Base-by-base conservation (phyloP, 208 protist genomes). In the Leptomonas pyrrhocoris region DNA sequence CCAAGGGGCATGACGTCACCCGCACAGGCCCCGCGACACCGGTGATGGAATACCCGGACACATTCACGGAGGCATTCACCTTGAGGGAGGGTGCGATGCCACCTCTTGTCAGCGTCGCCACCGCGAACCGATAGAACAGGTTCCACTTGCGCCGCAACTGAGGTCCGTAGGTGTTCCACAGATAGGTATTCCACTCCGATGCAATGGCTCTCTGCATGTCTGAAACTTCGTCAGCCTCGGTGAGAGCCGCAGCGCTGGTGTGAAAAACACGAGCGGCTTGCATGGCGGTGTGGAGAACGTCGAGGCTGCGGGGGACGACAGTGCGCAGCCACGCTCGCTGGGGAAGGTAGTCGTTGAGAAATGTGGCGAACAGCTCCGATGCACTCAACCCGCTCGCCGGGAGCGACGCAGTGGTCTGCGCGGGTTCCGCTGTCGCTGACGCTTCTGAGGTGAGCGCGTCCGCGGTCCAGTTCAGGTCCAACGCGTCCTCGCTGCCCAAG, bases 271-370 rank as follows among this genome's bases (percentile, higher is more conserved):
- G n/a, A 3, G 56, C 56, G 30, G 56, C 38, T 25, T 66, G 63
- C 43, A 30, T 31, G 1, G 71, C 71, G 27, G 54, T 54, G 34
- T n/a, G 2, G 21, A 77, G 54, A 12, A 60, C 38, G 57, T 71
- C 71, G n/a, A 70, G 19, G 0, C 28, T 19, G 49, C 63, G 71
- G n/a, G 71, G 63, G 31, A 77, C 57, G 21, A 16, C 71, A 3
- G 56, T 71, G 38, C 71, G 71, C 63, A 77, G 28, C 71, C 71
- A 77, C 48, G 71, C 71, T 1, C 71, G 71, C 57, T 77, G 71
- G n/a, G 71, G 71, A 19, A 71, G 48, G 25, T 71, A 77, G 56
- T 77, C 71, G 42, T 57, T 69, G n/a, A 77, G 5, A 48, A 77
- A 77, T 0, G 27, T 46, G 0, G 56, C 40, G 16, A 77, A 57